Evolutionary conservation across 495 filamentous ascomycete genomes (phyloP), one percentile per base, ranked within the genome.

Genomic region (Articulospora tetracladia): DNA sequence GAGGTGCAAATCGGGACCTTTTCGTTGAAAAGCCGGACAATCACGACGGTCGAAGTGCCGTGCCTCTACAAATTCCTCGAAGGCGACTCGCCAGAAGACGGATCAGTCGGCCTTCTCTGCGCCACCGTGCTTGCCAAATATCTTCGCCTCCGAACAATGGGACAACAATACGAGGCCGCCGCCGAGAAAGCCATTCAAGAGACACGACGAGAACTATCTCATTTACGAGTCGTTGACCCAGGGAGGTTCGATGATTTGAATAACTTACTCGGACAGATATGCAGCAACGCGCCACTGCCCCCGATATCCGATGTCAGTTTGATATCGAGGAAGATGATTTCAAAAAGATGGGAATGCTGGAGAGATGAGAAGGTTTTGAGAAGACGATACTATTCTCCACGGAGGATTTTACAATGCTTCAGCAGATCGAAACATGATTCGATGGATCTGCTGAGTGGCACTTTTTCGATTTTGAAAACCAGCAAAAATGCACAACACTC

Each of bases 91-190:
- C 32, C 24, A 22, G 17, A 50, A 53, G 49, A 46, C 19, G 47
- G 47, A 32, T 4, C 1, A n/a, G 22, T 20, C 44, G 56, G 11
- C 41, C 63, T 4, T 32, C 60, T 66, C 2, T 66, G 60, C 24
- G 44, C 60, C 0, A 66, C 64, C 8, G 64, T 66, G n/a, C 27
- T 66, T n/a, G 64, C 53, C 8, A 63, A 63, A n/a, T 66, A 66
- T 52, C 28, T 66, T 3, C 57, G 51, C 1, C 41, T 47, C 4
- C 53, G 64, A 17, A 63, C 61, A 48, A 57, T 63, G 4, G 64
- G 64, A 12, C 47, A 52, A 11, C 61, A 64, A 49, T 67, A 64
- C 44, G 65, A 67, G 58, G 55, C 55, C 1, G 65, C 65, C 1
- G 28, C 55, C 1, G 65, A 67, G 26, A 44, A 23, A 3, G 61